Evolutionary conservation across 768 basidiomycete genomes (phyloP).

Genomic region (Boletellus ananiceps): DNA sequence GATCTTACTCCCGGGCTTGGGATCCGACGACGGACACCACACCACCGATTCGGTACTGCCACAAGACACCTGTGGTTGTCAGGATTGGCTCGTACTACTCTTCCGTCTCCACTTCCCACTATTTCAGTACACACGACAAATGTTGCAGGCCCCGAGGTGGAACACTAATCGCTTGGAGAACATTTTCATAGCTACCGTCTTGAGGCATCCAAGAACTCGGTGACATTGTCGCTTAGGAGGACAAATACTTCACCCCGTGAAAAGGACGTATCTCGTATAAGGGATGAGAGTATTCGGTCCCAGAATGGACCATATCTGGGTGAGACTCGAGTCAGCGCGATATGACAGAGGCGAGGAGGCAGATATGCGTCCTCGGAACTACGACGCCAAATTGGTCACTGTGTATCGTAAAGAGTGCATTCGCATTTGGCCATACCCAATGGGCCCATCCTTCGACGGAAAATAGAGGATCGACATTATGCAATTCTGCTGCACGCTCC

Average conservation of each 20-base stretch:
- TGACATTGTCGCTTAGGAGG: not conserved
- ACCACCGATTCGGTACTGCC: constrained; percentile 21
- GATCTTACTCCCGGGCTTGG: not conserved
- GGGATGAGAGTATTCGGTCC: constrained; percentile 4
- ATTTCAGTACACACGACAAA: not conserved
- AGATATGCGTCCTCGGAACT: constrained; percentile 11
- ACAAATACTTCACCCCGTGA: constrained; percentile 5
- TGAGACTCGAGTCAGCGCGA: not conserved
- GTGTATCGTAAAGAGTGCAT: not conserved
- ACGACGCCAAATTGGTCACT: constrained; percentile 10
- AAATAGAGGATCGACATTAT: constrained; percentile 10
- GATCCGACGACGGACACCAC: constrained; percentile 15
- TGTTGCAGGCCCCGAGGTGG: not conserved
- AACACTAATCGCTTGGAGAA: constrained; percentile 16
- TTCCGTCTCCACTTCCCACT: constrained; percentile 17
- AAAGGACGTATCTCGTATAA: constrained; percentile 1
- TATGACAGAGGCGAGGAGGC: not conserved
- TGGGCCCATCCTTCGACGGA: constrained; percentile 14
- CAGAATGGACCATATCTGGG: constrained; percentile 13
- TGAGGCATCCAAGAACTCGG: constrained; percentile 16
- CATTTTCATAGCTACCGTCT: constrained; percentile 9
- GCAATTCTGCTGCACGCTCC: constrained; percentile 17
- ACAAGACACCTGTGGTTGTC: constrained; percentile 20
- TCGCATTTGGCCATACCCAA: constrained; percentile 15
- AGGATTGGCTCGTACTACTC: constrained; percentile 17